Evolutionary conservation across 192 early-diverging fungal species (phyloP), one percentile per base, ranked within the genome.

Genomic region (Gryganskiella cystojenkinii): DNA sequence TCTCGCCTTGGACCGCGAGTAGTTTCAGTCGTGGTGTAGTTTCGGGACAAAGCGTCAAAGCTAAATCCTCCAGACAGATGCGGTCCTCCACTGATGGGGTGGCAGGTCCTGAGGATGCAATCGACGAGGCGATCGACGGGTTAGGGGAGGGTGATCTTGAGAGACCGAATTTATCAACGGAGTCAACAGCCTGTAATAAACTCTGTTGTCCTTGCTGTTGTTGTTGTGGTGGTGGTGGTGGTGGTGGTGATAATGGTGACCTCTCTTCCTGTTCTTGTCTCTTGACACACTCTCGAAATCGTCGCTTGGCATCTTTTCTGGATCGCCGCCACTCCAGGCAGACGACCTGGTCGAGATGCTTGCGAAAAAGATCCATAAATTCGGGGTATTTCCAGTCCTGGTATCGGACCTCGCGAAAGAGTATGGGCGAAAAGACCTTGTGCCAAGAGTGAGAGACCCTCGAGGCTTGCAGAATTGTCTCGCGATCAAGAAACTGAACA

Each of bases 1-100:
- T 54, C 27, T 65, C 63, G 33, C 51, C 63, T 1, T 65, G 52
- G 22, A 65, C 40, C n/a, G 52, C 61, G 3, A 63, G 61, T 22
- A 63, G 17, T 0, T 49, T 46, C 2, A 63, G 34, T 25, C 61
- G 61, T 0, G 25, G 20, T 14, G 61, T 63, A 4, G 1, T 52
- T 27, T 31, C 33, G 14, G 47, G 49, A 3, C 14, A 17, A 4
- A 63, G 33, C 2, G 52, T 63, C 6, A 45, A 52, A 3, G 47
- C n/a, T 24, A 63, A 33, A 24, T 63, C 47, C 7, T 25, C 34
- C 1, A 63, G 61, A 11, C 61, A 63, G 17, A 51, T 40, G 30
- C 33, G n/a, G 33, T 35, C n/a, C 55, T 34, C 9, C 19, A n/a
- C n/a, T 27, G 20, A 13, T 0, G 10, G 10, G 28, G 28, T 56